Conservation (phyloP, 441 rosid genomes). For the Populus trichocarpa region DNA sequence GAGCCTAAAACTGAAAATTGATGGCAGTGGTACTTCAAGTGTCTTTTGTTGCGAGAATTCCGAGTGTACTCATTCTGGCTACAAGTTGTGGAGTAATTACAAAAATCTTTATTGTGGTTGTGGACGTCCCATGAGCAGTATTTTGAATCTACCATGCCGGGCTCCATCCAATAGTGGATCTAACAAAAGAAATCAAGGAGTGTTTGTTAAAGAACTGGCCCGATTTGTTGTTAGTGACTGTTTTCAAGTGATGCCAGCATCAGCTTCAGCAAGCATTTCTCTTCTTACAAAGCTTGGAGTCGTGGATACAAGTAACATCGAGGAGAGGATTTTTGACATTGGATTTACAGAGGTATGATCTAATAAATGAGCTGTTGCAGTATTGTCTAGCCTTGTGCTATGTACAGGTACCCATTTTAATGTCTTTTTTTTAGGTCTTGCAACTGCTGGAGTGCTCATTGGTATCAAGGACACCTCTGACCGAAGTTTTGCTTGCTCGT, state of each 20-base stretch:
- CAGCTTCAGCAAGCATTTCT: constrained; percentile 9
- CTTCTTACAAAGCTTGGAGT: constrained; percentile 19
- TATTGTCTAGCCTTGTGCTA: not conserved
- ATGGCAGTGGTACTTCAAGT: too few species aligned
- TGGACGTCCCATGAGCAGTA: not conserved
- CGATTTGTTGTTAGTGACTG: constrained; percentile 8
- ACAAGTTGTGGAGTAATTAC: not conserved
- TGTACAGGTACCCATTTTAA: not conserved
- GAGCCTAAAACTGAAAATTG: too few species aligned
- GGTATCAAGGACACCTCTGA: constrained; percentile 18
- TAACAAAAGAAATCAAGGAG: not conserved
- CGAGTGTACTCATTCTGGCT: too few species aligned
- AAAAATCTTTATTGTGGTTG: not conserved
- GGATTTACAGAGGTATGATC: constrained; percentile 6
- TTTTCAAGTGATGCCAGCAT: constrained; percentile 15
- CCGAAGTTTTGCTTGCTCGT: constrained; percentile 14
- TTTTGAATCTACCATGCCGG: not conserved
- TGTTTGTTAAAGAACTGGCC: constrained; percentile 16
- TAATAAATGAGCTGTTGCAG: not conserved
- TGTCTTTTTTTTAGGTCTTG: not conserved
- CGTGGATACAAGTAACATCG: not conserved
- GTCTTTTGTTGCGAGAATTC: too few species aligned
- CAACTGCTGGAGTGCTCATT: constrained; percentile 15
- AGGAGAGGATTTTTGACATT: constrained; percentile 7
- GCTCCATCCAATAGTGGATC: not conserved